Base-by-base conservation (phyloP, 345 rosid species). In the Orychophragmus violaceus region DNA sequence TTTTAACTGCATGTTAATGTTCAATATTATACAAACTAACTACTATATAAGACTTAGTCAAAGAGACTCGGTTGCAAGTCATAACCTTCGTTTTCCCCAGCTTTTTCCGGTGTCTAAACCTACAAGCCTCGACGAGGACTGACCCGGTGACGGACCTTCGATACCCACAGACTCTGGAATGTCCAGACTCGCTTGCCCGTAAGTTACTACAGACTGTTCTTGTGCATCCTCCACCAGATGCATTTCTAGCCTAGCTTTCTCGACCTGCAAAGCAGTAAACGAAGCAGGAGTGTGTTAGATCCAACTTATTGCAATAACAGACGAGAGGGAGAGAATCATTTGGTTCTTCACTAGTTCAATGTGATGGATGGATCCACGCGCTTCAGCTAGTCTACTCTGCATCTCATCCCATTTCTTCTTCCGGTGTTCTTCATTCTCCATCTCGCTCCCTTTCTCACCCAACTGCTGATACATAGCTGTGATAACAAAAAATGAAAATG, bases 151-250 rank as follows among this genome's bases (percentile, higher is more conserved):
- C 57, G 83, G 89, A 27, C 83, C 68, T 52, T 79, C 80, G 10
- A 94, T 35, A 64, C 96, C 97, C 76, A 88, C 74, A 35, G 99
- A 90, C 74, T 88, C 96, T 22, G 96, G 96, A 71, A 88, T 88
- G 74, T 94, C 97, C 39, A 90, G 87, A 79, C 78, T 81, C 62
- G 45, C 79, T 58, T 72, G 48, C 48, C 70, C 81, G 11, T 50
- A 60, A 29, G 59, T 81, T 54, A 63, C 72, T 36, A 70, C 76
- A 22, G 70, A 87, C 76, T 76, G 71, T 54, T 53, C 64, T 28
- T 82, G 82, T 49, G 69, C 57, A 64, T 82, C 91, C 8, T 85
- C 88, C 3, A 68, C 69, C 68, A 70, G 80, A 49, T 67, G 77
- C 57, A 74, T 79, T 48, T 85, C 86, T 62, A 94, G 23, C 76